Base-by-base conservation (phyloP, 495 filamentous ascomycete species). In the Penicillium alfredii region DNA sequence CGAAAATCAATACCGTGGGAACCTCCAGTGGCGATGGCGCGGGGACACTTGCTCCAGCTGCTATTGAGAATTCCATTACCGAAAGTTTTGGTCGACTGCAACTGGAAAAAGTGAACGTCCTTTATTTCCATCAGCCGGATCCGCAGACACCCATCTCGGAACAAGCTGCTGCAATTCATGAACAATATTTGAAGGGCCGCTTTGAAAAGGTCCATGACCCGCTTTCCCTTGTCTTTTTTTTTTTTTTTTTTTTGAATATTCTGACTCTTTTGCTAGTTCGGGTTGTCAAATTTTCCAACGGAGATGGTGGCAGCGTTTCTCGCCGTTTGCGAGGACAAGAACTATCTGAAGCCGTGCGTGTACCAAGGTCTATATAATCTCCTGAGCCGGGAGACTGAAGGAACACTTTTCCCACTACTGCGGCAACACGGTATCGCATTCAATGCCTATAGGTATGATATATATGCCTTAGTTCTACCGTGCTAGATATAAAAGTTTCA, bases 401-500 rank as follows among this genome's bases (percentile, higher is more conserved):
- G 48, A 6, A 58, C 68, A 27, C 53, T 78, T n/a, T 56, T 78
- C 20, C 73, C 75, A 6, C 64, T 69, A 23, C 47, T 80, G 14
- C 55, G 72, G 10, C 44, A 74, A 31, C 66, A 76, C 51, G 63
- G 59, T 3, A 73, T 78, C 11, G 57, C 66, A 1, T 72, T 71
- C 42, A 68, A 73, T 43, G 64, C 61, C 13, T 76, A 61, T 48
- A 64, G 50, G 22, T 45, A 18, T 8, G 31, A 10, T 30, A 8
- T 38, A 23, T 21, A 12, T 13, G n/a, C n/a, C n/a, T n/a, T n/a
- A n/a, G n/a, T n/a, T n/a, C n/a, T n/a, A n/a, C n/a, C n/a, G n/a
- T n/a, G n/a, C n/a, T n/a, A n/a, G 19, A 17, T 33, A 16, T 7
- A 33, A 18, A 35, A n/a, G n/a, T n/a, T n/a, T 32, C 23, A 42